These are phyloP conservation scores for Fusarium torreyae DNA, from an alignment of 2,329 filamentous ascomycete species.

Conservation along the genomic window DNA sequence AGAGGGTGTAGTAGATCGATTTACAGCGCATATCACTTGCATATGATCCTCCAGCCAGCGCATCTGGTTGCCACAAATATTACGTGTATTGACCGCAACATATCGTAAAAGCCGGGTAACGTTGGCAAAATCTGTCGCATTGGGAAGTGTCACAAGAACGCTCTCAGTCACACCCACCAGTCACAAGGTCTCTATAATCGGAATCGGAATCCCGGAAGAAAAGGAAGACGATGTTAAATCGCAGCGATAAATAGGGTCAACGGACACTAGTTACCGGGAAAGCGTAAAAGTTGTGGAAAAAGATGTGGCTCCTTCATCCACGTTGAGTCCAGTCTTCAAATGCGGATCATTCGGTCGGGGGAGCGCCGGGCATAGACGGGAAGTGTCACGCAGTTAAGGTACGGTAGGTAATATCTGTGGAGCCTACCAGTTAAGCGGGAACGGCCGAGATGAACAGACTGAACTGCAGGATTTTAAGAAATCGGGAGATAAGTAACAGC, in stretches of 20 bases:
- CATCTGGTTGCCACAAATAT: background rate
- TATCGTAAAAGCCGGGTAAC: background rate
- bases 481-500: slow-evolving; percentile 14
- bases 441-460: slow-evolving; percentile 20
- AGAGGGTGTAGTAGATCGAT: background rate
- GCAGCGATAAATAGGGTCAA: slow-evolving; percentile 5
- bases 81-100: too few relatives aligned
- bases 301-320: background rate
- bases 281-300: background rate
- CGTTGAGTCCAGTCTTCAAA: background rate
- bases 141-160: slow-evolving; percentile 16
- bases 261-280: background rate
- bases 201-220: slow-evolving; percentile 4
- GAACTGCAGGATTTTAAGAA: background rate
- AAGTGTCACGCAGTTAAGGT: slow-evolving; percentile 8
- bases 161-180: slow-evolving; percentile 6
- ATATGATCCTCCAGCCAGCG: background rate
- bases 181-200: slow-evolving; percentile 16
- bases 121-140: background rate
- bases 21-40: background rate
- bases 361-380: background rate
- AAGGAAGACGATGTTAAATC: background rate
- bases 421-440: slow-evolving; percentile 23
- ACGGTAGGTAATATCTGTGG: slow-evolving; percentile 3
- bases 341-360: slow-evolving; percentile 25